Evolutionary conservation across 768 basidiomycete species (phyloP), one percentile per base, ranked within the genome.

Genomic region (Tulasnella sp.): DNA sequence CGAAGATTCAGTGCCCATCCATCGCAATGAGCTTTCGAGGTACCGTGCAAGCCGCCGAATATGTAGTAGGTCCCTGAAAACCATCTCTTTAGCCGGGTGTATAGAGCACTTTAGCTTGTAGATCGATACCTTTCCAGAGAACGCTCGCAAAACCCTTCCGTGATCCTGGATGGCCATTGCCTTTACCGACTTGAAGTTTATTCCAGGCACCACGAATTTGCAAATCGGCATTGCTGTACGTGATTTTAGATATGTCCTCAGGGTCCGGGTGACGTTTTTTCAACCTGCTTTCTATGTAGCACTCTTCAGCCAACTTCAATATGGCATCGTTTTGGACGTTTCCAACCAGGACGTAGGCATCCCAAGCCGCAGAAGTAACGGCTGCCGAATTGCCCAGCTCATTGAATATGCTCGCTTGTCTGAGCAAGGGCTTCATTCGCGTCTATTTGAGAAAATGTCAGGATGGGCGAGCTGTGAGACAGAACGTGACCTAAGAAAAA

Each of bases 161-260:
- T 84, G 86, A 81, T 84, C 83, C 28, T 85, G 84, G 64, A 44
- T 82, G 84, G 83, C 84, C 24, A 85, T 79, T 69, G 2, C 79
- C 82, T 72, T 69, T 69, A 20, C 64, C 31, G 18, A 84, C 80
- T 44, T 48, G 40, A 48, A 87, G 80, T 80, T 86, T 86, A 80
- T 82, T 81, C 88, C 87, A 87, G 0, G 86, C 87, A 1, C 88
- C 87, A 4, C 83, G 84, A 8, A 87, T 81, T 76, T 89, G 88
- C 14, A 86, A 73, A 24, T 81, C 80, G 58, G 50, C 44, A 50
- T 50, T 22, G 28, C 34, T 18, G 42, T 50, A 48, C 50, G 18
- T 22, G 28, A 76, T 41, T 31, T 28, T n/a, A 16, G 41, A 31
- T 42, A 75, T 50, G 37, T 72, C 28, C 24, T 54, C 34, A 34